Evolutionary conservation across 2,329 filamentous ascomycete species (phyloP), one percentile per base, ranked within the genome.

Genomic region (Colletotrichum sp.): DNA sequence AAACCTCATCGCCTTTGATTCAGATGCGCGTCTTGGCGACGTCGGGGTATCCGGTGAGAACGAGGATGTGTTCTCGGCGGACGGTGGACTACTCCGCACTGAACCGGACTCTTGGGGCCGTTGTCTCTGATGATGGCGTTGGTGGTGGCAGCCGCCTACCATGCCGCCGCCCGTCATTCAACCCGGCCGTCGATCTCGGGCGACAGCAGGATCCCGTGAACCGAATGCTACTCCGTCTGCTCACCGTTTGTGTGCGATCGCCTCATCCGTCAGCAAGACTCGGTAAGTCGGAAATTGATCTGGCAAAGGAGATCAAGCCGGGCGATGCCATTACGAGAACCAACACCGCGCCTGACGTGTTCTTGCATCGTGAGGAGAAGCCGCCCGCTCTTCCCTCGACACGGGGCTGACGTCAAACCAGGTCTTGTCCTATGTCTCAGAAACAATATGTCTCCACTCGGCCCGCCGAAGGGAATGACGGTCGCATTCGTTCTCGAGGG

Each of bases 1-100:
- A 73, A 76, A 74, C 70, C 32, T 57, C 39, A 28, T 69, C 49
- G 28, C 15, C 64, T 39, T 30, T 65, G 65, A 63, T 76, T 76
- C 70, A 62, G 64, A 69, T 65, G 49, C 49, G 34, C 39, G 44
- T 36, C 64, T 73, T 73, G 49, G 59, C 70, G n/a, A 65, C 49
- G 5, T 69, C 64, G 57, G 21, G 24, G 12, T 18, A 60, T 74
- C 64, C 60, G 70, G 34, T 26, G 36, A 21, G 55, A 30, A 30
- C 24, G 30, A 72, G 9, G 26, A 24, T 52, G n/a, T 52, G 44
- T 21, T 52, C 44, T 21, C 49, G 55, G 32, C 57, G 52, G 34
- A 18, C 52, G 73, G 63, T 24, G 52, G 16, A 21, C 57, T 63
- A 15, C 55, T 64, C 55, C 55, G 69, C 55, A 64, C 26, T 55